These are phyloP conservation scores for Chytriomyces sp. DNA, from an alignment of 192 early-diverging fungal species.

Conservation along the genomic window DNA sequence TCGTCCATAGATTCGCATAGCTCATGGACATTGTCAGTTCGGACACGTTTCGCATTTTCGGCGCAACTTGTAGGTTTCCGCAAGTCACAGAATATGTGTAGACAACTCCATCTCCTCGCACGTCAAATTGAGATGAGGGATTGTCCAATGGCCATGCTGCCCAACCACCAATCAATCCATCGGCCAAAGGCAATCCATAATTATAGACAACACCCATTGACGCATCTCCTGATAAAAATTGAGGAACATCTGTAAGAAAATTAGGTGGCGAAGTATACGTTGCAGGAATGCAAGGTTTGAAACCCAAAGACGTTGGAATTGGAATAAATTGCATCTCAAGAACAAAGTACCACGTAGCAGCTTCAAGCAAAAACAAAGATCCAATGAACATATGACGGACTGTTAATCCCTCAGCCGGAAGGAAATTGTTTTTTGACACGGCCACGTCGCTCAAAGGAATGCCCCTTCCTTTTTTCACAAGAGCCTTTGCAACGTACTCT, in stretches of 20 bases:
- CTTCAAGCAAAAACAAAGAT: constrained; percentile 3
- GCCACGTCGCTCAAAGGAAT: not conserved
- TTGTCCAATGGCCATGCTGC: constrained; percentile 6
- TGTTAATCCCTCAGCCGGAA: not conserved
- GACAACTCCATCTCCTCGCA: constrained; percentile 1
- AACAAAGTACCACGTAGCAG: constrained; percentile 7
- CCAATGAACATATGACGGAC: not conserved
- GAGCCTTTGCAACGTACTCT: constrained; percentile 16
- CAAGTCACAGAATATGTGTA: constrained; percentile 9
- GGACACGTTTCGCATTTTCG: not conserved
- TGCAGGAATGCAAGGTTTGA: constrained; percentile 15
- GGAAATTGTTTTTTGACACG: not conserved
- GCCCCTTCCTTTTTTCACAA: constrained; percentile 7
- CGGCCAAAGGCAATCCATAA: constrained; percentile 25
- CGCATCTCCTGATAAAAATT: constrained; percentile 4
- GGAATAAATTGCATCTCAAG: constrained; percentile 9
- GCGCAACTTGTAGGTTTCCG: not conserved
- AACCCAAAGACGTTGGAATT: not conserved
- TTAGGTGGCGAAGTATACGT: not conserved
- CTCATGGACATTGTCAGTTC: not conserved
- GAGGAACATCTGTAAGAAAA: not conserved
- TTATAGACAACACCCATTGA: constrained; percentile 1
- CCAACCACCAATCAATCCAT: constrained; percentile 29
- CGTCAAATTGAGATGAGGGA: not conserved
- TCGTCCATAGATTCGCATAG: not conserved